Percentiles rank a stretch among this genome's conserved stretches.
Conservation (phyloP, 1,284 basidiomycete species). For the Cutaneotrichosporon cavernicola region DNA sequence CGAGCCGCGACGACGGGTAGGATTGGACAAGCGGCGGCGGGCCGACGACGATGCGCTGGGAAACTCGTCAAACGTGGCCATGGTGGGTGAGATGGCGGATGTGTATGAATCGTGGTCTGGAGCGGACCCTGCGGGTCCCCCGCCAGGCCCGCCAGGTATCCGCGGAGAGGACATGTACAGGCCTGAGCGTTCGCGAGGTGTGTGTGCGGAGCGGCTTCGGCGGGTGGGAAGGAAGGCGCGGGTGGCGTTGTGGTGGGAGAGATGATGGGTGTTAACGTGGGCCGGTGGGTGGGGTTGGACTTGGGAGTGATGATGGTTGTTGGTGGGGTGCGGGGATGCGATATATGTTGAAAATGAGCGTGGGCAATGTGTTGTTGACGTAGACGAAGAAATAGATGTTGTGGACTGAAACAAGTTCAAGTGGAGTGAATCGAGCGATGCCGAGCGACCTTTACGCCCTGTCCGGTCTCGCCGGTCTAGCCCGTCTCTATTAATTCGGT, state of each 20-base stretch:
- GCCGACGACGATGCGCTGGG: background rate
- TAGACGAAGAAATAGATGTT: background rate
- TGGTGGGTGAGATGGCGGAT: conserved; percentile 3
- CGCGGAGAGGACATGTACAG: conserved; percentile 3
- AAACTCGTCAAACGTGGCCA: background rate
- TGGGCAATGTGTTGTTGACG: background rate
- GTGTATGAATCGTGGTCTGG: background rate
- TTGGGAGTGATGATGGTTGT: too few species aligned
- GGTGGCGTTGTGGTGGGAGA: background rate
- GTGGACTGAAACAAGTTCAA: background rate
- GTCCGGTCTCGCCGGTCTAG: too few species aligned
- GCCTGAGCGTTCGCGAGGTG: background rate
- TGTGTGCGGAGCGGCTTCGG: background rate
- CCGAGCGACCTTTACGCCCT: background rate
- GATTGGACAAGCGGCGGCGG: conserved; percentile 7
- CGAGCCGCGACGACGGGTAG: background rate
- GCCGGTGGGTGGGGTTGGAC: background rate
- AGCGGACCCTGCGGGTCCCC: background rate
- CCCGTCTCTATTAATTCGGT: background rate
- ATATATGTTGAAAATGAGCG: background rate
- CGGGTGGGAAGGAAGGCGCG: background rate
- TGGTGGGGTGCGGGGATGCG: background rate
- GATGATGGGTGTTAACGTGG: background rate
- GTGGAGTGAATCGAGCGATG: background rate
- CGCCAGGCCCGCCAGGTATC: background rate